Evolutionary conservation across 2,329 filamentous ascomycete species (phyloP).

Genomic region (Stachybotrys echinatus): DNA sequence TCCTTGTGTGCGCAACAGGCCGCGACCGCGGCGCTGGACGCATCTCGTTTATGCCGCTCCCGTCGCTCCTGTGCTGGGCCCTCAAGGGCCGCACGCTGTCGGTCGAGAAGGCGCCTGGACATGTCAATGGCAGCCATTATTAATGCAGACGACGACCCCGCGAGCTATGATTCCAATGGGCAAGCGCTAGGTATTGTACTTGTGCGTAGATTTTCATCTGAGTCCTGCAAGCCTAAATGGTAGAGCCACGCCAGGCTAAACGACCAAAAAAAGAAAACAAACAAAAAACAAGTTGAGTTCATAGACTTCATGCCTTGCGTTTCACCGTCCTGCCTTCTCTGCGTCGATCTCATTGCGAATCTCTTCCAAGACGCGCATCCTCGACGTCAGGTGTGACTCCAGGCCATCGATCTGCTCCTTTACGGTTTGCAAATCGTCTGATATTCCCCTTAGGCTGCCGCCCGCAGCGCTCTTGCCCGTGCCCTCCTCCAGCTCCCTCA

Average conservation of each 20-base stretch:
- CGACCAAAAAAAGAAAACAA: slow-evolving; percentile 4
- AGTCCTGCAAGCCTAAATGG: background rate
- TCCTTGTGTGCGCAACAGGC: slow-evolving; percentile 42
- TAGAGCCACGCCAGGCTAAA: no score
- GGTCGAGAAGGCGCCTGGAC: slow-evolving; percentile 36
- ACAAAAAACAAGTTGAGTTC: slow-evolving; percentile 3
- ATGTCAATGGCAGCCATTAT: slow-evolving; percentile 43
- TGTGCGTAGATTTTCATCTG: background rate
- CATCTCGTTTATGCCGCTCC: slow-evolving; percentile 39
- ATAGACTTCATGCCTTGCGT: background rate
- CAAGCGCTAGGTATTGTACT: background rate
- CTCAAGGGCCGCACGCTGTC: slow-evolving; percentile 48
- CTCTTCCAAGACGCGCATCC: slow-evolving; percentile 71
- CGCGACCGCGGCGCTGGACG: slow-evolving; percentile 45
- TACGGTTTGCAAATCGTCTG: slow-evolving; percentile 85
- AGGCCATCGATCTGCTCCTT: slow-evolving; percentile 90
- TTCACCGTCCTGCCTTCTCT: slow-evolving; percentile 59
- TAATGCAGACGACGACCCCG: slow-evolving; percentile 15
- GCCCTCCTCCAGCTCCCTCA: slow-evolving; percentile 70
- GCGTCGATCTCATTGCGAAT: slow-evolving; percentile 80
- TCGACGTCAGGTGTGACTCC: slow-evolving; percentile 71
- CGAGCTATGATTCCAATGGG: background rate
- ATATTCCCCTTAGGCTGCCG: slow-evolving; percentile 67
- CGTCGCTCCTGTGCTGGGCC: slow-evolving; percentile 45
- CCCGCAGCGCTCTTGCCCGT: slow-evolving; percentile 64